Evolutionary conservation across 2,329 filamentous ascomycete species (phyloP).

Genomic region (Colletotrichum sp.): DNA sequence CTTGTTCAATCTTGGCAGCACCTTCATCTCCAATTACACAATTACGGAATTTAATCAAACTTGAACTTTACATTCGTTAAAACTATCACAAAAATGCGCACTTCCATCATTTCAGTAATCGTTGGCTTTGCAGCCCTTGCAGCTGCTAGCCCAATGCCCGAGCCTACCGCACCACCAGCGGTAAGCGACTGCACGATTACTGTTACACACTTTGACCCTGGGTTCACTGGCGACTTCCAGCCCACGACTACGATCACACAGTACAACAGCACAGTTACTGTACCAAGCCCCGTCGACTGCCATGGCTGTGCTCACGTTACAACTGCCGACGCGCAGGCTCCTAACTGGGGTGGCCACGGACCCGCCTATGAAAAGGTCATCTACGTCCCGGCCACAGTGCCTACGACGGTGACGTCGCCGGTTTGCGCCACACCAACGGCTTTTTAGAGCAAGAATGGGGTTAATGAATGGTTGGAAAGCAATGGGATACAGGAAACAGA

Average conservation of each 20-base stretch:
- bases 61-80: background rate
- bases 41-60: background rate
- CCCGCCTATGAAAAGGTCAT: background rate
- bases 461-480: background rate
- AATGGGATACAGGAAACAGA: background rate
- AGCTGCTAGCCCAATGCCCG: background rate
- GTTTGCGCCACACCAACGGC: background rate
- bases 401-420: background rate
- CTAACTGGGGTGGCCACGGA: background rate
- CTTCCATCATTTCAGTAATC: background rate
- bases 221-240: slow-evolving; percentile 5
- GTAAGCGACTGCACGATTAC: background rate
- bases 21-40: background rate
- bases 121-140: background rate
- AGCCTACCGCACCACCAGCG: background rate
- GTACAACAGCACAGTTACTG: background rate
- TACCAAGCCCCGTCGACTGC: background rate
- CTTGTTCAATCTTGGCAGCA: background rate
- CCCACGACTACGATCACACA: background rate
- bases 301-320: slow-evolving; percentile 1
- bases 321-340: background rate
- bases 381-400: background rate
- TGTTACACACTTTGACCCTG: background rate
- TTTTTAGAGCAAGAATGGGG: background rate
- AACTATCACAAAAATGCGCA: background rate